Evolutionary conservation across 768 basidiomycete species (phyloP).

Genomic region (Mycena polygramma): DNA sequence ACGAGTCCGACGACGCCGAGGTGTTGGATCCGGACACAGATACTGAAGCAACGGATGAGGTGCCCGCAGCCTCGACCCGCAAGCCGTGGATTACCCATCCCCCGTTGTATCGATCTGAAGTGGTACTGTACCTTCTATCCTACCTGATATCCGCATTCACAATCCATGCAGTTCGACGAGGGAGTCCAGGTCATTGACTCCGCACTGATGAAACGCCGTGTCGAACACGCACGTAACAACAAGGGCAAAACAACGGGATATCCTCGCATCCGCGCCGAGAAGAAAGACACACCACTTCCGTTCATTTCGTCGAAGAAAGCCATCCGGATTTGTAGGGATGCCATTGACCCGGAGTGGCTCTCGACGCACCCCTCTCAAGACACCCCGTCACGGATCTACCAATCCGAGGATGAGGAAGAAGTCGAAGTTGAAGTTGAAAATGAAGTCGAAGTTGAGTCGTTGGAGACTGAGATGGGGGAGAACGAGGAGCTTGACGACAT

Average conservation of each 20-base stretch:
- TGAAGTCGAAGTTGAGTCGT: too few species aligned
- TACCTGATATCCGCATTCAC: too few species aligned
- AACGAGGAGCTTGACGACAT: too few species aligned
- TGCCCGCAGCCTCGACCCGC: not conserved
- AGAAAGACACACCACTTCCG: not conserved
- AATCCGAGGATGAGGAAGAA: not conserved
- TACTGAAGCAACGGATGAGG: not conserved
- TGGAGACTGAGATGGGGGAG: too few species aligned
- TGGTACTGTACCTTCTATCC: too few species aligned
- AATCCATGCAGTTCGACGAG: not conserved
- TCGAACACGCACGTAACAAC: not conserved
- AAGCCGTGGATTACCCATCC: constrained; percentile 8
- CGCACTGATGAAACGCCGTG: not conserved
- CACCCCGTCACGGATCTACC: not conserved
- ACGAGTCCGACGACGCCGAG: not conserved
- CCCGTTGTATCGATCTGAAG: not conserved
- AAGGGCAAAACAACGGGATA: not conserved
- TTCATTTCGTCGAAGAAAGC: not conserved
- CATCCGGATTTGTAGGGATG: not conserved
- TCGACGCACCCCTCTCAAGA: not conserved
- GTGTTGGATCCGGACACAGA: not conserved
- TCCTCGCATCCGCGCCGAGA: not conserved
- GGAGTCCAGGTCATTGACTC: not conserved
- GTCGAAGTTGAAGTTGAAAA: not conserved
- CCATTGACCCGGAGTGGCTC: constrained; percentile 2